Evolutionary conservation across 192 early-diverging fungal genomes (phyloP), one percentile per base, ranked within the genome.

Genomic region (Gaertneriomyces sp.): DNA sequence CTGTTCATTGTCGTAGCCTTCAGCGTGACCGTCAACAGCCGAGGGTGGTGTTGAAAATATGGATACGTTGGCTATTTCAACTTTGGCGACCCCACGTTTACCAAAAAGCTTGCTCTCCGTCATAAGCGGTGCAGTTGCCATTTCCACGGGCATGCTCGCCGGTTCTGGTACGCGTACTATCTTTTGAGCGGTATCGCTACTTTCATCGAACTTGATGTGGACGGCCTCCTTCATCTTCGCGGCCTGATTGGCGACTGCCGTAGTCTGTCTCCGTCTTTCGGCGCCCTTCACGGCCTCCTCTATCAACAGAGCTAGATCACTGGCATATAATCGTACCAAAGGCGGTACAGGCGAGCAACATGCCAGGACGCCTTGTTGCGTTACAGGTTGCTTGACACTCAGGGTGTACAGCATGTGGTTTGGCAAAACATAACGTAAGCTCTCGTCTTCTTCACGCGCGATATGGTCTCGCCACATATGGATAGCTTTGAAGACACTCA

Each of bases 361-460:
- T 1, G 74, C 85, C 57, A 93, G 59, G 0, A 99, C 81, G 6
- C 71, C 77, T 0, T 85, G 60, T 14, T 80, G 70, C 8, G 92
- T 89, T 3, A 63, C 74, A 1, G 97, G 96, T 85, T 90, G 89
- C 5, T 76, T 62, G 44, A 86, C 79, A 1, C 90, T 85, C 0
- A 98, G 41, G 0, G 75, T 75, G 59, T 90, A 87, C 10, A 99
- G 79, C 90, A 93, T 91, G 58, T 93, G 89, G 69, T 89, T 91
- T 11, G 97, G 97, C 17, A 95, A 56, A 2, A 98, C 93, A 71
- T 93, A 99, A 8, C 89, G 63, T 0, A 81, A 63, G 12, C 87
- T 89, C 76, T 99, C 97, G 75, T 99, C 97, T 54, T 98, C 97
- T 16, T 92, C 84, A 56, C 97, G 80, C 0, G 97, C 95, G 8